Evolutionary conservation across 2,329 filamentous ascomycete species (phyloP), one percentile per base, ranked within the genome.

Genomic region (Exophiala oligosperma): DNA sequence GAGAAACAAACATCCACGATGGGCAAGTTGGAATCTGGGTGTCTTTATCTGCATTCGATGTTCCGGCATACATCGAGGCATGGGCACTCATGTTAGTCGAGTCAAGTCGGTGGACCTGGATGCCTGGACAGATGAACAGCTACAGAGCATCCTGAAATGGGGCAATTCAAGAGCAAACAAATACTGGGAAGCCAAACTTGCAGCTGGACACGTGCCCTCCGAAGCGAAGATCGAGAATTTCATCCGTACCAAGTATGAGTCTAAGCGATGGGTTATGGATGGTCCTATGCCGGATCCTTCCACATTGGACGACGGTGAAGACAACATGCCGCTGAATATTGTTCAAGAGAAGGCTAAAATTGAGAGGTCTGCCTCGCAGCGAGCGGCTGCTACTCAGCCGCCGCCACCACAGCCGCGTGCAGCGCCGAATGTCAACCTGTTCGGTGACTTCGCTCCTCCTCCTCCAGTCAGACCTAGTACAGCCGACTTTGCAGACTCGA

Each of bases 201-300:
- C 93, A 2, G 78, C 88, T 12, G 92, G 92, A 59, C 94, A 99
- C 75, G 86, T 93, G 48, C 94, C 94, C 1, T 96, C 93, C 23
- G 95, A 99, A 79, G 84, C 90, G 79, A 99, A 99, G 82, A 97
- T 99, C 68, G 94, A 99, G 82, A 99, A 97, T 80, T 99, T 99
- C 71, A 97, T 99, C 69, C 87, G 94, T 66, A 99, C 95, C 56
- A 99, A 99, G 76, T 99, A 99, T 75, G 94, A 99, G 74, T 89
- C 94, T 54, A 97, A 96, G 84, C 84, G 95, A 77, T 99, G 94
- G 94, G 89, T 92, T n/a, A 97, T 97, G 92, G 94, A 99, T 61
- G 94, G 94, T 1, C 87, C 86, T 4, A 93, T 95, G 71, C 95
- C 95, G 4, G 92, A 97, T 72, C 94, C 95, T n/a, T 83, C 90